Evolutionary conservation across 257 asterid genomes (phyloP), one percentile per base, ranked within the genome.

Genomic region (Nemophila menziesii): DNA sequence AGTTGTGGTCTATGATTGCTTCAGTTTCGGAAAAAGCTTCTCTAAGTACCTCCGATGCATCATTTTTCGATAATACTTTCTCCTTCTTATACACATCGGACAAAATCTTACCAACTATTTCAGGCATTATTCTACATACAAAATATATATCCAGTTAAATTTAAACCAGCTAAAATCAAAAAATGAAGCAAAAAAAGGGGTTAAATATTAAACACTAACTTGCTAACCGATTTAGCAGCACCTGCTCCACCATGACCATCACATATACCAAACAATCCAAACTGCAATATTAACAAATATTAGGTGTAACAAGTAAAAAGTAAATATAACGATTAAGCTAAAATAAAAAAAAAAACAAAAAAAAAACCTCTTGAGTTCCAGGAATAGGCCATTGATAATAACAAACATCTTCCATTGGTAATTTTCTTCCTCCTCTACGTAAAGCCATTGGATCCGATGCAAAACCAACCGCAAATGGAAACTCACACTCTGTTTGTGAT

Each of bases 181-280:
- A 29, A 10, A 29, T 29, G 8, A 29, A 7, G 36, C 36, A 29
- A 8, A 59, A 55, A 44, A 16, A 37, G 49, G 45, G n/a, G n/a
- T n/a, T n/a, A n/a, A 46, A 49, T 33, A 57, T 44, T 26, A 57
- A 61, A 58, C n/a, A 76, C 85, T 77, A 55, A 90, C 99, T 85
- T 80, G 94, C 94, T 74, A 53, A 71, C 96, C 52, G 92, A 74
- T 40, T 67, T 63, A 36, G 96, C 94, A 40, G 96, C 96, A 65
- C 71, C 75, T 33, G 77, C 86, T 62, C 94, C 96, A 33, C 96
- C 96, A 60, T 86, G 96, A 44, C 96, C 96, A 46, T 86, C 96
- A 11, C 85, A 86, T 61, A 86, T 72, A 48, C 82, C 86, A 39
- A 86, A 86, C 55, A 86, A 56, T 53, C 94, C 96, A 58, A 86